A percentile compares a stretch with the other conserved stretches of the same genome.
phyloP scores from a whole-genome alignment of 306 rosid species.

The Ziziphus jujuba region DNA sequence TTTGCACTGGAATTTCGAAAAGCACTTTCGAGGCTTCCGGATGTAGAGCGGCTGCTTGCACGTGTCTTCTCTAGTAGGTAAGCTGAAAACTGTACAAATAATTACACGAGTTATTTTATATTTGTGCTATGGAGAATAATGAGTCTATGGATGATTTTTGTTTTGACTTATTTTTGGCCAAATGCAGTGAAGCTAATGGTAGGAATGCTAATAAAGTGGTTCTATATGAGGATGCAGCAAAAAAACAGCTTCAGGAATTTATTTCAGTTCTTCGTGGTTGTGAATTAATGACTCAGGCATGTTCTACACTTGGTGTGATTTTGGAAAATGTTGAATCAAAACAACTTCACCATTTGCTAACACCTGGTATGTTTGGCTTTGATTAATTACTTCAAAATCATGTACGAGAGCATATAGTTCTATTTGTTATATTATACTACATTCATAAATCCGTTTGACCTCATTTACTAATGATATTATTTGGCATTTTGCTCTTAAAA shows the following conservation, averaged over 20 bases:
- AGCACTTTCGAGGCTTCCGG: conserved; percentile 63
- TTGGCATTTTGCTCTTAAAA: conserved; percentile 13
- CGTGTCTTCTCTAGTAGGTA: conserved; percentile 75
- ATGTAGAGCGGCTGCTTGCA: conserved; percentile 89
- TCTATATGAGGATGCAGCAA: conserved; percentile 87
- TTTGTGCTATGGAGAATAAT: conserved; percentile 14
- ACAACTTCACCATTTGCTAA: conserved; percentile 68
- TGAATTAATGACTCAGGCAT: conserved; percentile 76
- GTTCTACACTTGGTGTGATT: conserved; percentile 59
- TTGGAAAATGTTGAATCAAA: conserved; percentile 59
- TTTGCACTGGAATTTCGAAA: conserved; percentile 67
- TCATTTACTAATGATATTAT: not conserved
- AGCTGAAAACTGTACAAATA: conserved; percentile 12
- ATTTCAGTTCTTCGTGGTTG: conserved; percentile 80
- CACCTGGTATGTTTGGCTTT: conserved; percentile 55
- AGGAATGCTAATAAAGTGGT: conserved; percentile 83
- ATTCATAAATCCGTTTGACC: not conserved
- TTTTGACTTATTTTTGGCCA: conserved; percentile 29
- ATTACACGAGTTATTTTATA: not conserved
- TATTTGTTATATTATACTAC: not conserved
- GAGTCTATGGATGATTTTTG: conserved; percentile 19
- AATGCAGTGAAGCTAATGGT: conserved; percentile 77
- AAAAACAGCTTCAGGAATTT: conserved; percentile 81
- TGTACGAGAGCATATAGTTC: conserved; percentile 9
- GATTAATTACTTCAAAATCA: conserved; percentile 15